Evolutionary conservation across 768 basidiomycete species (phyloP), one percentile per base, ranked within the genome.

Genomic region (Pluteus cervinus): DNA sequence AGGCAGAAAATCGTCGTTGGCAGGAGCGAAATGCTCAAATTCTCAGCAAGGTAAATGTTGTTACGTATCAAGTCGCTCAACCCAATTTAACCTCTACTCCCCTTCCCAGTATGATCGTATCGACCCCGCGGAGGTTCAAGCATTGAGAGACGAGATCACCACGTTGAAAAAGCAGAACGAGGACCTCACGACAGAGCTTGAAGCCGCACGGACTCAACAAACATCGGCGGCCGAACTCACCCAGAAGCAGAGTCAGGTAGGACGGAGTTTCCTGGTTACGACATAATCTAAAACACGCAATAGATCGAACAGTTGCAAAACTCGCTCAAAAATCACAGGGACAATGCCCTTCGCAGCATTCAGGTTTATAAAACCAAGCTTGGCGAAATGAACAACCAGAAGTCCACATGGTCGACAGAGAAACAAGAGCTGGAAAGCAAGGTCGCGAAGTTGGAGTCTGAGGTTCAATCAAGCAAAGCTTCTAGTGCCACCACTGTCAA

Each of bases 61-160:
- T 7, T 3, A 10, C 25, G 23, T 20, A 24, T 20, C 33, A 3
- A 15, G 42, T 21, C 18, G 12, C 11, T 18, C 14, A 18, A 28
- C 22, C 28, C 15, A 24, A 36, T 24, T 16, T 49, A 16, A 35
- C 41, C 24, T 21, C 15, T 38, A 23, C 23, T 24, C 18, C n/a
- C n/a, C n/a, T 0, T 15, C 42, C 3, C 43, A 88, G 85, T 90
- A 90, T 51, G 87, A 92, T 48, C 85, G 89, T 30, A 82, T 87
- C 47, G 89, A 91, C 54, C 88, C 89, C 12, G 77, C 82, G 2
- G 89, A 92, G 50, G 66, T 91, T 24, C 85, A 89, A 50, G 68
- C 73, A 5, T 68, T 92, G 37, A 86, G 80, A 56, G 82, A 84
- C 16, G 81, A 89, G 52, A 72, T 85, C 7, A 71, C 75, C 37